Conservation (phyloP, 2,329 filamentous ascomycete genomes). For the Pyrenophora teres region DNA sequence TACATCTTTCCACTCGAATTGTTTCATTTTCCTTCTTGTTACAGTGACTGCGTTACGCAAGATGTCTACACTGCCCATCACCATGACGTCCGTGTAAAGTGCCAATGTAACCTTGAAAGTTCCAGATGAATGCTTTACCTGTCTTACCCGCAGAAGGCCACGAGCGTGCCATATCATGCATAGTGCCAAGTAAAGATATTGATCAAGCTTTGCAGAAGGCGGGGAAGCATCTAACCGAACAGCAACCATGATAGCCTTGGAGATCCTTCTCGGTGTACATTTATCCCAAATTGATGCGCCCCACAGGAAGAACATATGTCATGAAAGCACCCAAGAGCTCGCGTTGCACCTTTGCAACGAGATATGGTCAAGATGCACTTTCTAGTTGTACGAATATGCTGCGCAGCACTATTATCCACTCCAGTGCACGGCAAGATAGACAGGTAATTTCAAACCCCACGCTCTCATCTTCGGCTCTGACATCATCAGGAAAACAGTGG, state of each 20-base stretch:
- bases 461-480: neutral
- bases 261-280: constrained; percentile 19
- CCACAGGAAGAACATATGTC: neutral
- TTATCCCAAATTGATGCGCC: constrained; percentile 14
- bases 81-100: too few species aligned
- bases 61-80: too few species aligned
- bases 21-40: too few species aligned
- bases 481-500: constrained; percentile 15
- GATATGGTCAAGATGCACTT: neutral
- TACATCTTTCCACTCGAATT: too few species aligned
- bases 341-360: neutral
- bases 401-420: constrained; percentile 1
- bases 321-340: neutral
- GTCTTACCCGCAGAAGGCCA: too few species aligned
- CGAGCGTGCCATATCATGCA: too few species aligned
- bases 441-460: constrained; percentile 7
- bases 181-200: neutral
- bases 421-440: constrained; percentile 18
- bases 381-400: neutral
- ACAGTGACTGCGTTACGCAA: too few species aligned
- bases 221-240: constrained; percentile 5
- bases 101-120: too few species aligned
- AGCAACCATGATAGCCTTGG: constrained; percentile 3
- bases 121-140: too few species aligned
- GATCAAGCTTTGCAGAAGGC: constrained; percentile 1